Base-by-base conservation (phyloP, 768 basidiomycete species). In the Lactarius sanguifluus region DNA sequence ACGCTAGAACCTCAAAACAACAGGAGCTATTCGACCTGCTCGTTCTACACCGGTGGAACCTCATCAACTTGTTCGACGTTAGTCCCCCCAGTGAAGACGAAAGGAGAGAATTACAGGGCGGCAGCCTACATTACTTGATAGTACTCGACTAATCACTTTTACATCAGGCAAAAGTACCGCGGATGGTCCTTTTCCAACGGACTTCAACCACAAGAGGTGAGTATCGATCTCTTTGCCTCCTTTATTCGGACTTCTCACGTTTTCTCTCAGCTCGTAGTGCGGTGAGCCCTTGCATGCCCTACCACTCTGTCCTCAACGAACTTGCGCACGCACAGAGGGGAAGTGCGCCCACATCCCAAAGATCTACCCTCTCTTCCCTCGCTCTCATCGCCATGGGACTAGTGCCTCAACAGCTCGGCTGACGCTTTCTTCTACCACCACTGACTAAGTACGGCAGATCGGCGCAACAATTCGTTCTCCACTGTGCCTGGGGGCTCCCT, bases 11-110 rank as follows among this genome's bases (percentile, higher is more conserved):
- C 81, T 38, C 82, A 80, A 18, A 71, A 76, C 20, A 75, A 76
- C 90, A 90, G 70, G 87, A 87, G 70, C 82, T 92, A 66, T 91
- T 92, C 68, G 87, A 91, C 75, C 82, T 87, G 75, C 78, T 92
- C 70, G 84, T 90, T 80, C 74, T 84, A 54, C 83, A 89, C 79
- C 88, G 84, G 76, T 75, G 83, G 20, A 82, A 82, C 71, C 81
- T 95, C 13, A 76, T 86, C 65, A 80, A 81, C 67, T 76, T 94
- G 30, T 85, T 88, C 72, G 83, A 91, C 72, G 82, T 89, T 38
- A 89, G 88, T 2, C 81, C 81, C 58, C 80, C 85, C 63, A 87
- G 80, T 73, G 74, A 78, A 3, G 81, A 86, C 66, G 90, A 94
- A 74, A 86, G 87, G 73, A 85, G 80, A 69, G 89, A 91, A 70